Percentiles rank a stretch among this genome's conserved stretches.
phyloP scores from a whole-genome alignment of 202 grass and related monocot genomes.

The Alloteropsis angusta region DNA sequence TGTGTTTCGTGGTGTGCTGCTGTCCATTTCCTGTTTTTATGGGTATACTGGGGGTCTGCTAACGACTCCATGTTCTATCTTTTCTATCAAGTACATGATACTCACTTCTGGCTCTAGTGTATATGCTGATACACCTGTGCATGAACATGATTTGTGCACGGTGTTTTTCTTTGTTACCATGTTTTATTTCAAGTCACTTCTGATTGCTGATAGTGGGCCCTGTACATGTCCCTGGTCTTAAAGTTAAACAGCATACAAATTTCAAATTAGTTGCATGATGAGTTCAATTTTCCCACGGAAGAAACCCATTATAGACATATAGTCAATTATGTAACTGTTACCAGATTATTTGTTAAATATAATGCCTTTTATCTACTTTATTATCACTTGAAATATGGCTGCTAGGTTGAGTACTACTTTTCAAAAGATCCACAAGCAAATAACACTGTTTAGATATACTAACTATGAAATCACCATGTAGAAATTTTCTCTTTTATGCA shows the following conservation, averaged over 20 bases:
- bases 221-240: neutral
- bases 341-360: neutral
- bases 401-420: neutral
- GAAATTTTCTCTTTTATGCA: neutral
- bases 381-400: neutral
- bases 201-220: neutral
- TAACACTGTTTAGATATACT: neutral
- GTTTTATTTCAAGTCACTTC: neutral
- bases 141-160: constrained; percentile 8
- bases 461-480: neutral
- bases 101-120: neutral
- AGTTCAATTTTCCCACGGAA: neutral
- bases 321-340: neutral
- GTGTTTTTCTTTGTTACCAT: neutral
- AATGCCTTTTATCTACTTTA: neutral
- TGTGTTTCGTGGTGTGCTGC: neutral
- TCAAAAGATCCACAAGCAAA: neutral
- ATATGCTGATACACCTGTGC: neutral
- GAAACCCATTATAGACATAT: neutral
- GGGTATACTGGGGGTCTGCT: neutral
- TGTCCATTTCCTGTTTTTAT: neutral
- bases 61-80: neutral
- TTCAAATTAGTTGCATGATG: neutral
- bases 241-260: neutral
- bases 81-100: neutral